Evolutionary conservation across 495 filamentous ascomycete species (phyloP).

Genomic region (Penicillium angulare): DNA sequence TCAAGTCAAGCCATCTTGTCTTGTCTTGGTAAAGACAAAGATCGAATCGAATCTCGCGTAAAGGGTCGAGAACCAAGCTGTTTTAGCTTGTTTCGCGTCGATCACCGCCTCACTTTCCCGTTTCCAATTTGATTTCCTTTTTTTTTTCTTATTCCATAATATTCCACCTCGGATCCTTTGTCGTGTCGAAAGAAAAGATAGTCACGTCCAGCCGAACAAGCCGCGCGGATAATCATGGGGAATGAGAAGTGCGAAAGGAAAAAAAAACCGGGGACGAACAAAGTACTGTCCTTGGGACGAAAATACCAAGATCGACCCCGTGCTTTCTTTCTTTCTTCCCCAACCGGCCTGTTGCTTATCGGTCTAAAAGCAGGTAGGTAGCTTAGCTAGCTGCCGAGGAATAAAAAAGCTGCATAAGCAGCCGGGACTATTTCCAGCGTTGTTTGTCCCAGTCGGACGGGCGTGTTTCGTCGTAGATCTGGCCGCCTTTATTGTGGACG

Average conservation of each 20-base stretch:
- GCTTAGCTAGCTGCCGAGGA: slow-evolving; percentile 3
- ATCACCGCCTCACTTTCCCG: slow-evolving; percentile 32
- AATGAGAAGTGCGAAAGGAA: not conserved
- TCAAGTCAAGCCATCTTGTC: not conserved
- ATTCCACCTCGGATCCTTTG: too few relatives aligned
- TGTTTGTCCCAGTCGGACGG: slow-evolving; percentile 50
- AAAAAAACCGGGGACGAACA: not conserved
- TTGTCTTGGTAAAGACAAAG: too few relatives aligned
- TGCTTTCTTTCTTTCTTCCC: not conserved
- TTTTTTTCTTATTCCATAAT: too few relatives aligned
- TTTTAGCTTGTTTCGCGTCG: slow-evolving; percentile 1
- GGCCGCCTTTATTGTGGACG: slow-evolving; percentile 46
- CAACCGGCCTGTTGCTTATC: not conserved
- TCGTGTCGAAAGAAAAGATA: too few relatives aligned
- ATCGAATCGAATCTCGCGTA: not conserved
- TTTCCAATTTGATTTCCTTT: slow-evolving; percentile 20
- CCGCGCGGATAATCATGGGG: slow-evolving; percentile 28
- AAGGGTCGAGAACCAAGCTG: not conserved
- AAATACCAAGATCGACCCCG: too few relatives aligned
- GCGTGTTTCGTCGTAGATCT: slow-evolving; percentile 47
- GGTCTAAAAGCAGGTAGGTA: too few relatives aligned
- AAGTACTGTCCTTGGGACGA: too few relatives aligned
- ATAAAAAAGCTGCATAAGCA: not conserved
- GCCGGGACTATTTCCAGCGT: slow-evolving; percentile 43
- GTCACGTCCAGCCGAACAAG: slow-evolving; percentile 14